phyloP scores from a whole-genome alignment of 371 early-diverging fungal genomes.

The Rhizopus sp. region DNA sequence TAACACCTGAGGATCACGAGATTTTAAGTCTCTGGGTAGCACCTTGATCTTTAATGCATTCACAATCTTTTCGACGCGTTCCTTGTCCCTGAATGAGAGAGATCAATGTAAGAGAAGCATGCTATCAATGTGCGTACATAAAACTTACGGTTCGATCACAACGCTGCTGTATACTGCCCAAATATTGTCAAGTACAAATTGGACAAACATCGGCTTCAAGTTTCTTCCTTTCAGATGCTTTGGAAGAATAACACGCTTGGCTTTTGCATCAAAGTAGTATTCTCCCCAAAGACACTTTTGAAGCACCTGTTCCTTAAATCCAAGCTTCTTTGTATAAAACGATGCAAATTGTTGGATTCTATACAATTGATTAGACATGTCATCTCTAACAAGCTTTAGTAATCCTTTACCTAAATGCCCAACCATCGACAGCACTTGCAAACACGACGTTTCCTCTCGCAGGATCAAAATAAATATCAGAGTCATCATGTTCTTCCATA shows the following conservation, averaged over 20 bases:
- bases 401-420: slow-evolving; percentile 87
- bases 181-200: slow-evolving; percentile 91
- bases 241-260: slow-evolving; percentile 84
- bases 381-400: background rate
- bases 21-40: slow-evolving; percentile 82
- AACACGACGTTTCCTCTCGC: slow-evolving; percentile 96
- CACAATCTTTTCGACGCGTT: slow-evolving; percentile 91
- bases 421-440: slow-evolving; percentile 94
- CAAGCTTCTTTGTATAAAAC: slow-evolving; percentile 88
- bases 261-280: slow-evolving; percentile 93
- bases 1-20: slow-evolving; percentile 81
- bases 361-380: background rate
- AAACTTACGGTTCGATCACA: slow-evolving; percentile 64
- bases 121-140: background rate
- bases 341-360: slow-evolving; percentile 90
- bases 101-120: background rate
- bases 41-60: slow-evolving; percentile 84
- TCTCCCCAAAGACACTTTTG: slow-evolving; percentile 94
- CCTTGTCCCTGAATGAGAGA: slow-evolving; percentile 61
- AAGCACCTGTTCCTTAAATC: slow-evolving; percentile 76
- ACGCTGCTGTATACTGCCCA: slow-evolving; percentile 95
- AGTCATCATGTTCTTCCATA: slow-evolving; percentile 88
- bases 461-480: slow-evolving; percentile 93
- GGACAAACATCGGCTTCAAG: slow-evolving; percentile 94
- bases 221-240: slow-evolving; percentile 82